These are phyloP conservation scores for Tolypocladium cylindrosporum DNA, from an alignment of 2,329 filamentous ascomycete genomes.

Conservation along the genomic window DNA sequence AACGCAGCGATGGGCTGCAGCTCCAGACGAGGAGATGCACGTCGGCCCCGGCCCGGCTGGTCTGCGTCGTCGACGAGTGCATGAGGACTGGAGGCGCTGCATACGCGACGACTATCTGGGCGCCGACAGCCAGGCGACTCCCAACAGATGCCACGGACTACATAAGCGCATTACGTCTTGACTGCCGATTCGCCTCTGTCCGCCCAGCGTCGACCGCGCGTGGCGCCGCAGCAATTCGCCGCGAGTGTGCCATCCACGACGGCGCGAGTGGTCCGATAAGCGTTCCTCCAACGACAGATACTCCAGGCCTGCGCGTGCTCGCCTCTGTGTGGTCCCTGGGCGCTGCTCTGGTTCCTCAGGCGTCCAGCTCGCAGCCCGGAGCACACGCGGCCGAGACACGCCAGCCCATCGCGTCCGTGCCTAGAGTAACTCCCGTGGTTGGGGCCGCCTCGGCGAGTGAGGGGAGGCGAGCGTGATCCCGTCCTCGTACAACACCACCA, in stretches of 20 bases:
- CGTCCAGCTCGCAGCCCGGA: background rate
- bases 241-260: background rate
- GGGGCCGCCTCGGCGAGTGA: background rate
- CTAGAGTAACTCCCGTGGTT: background rate
- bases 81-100: too few species aligned
- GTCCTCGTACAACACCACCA: background rate
- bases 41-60: background rate
- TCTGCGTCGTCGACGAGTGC: background rate
- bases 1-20: background rate
- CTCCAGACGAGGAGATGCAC: background rate
- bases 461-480: background rate
- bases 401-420: background rate
- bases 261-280: background rate
- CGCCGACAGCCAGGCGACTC: too few species aligned
- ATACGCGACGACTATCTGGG: too few species aligned
- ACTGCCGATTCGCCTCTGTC: slow-evolving; percentile 11
- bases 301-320: background rate
- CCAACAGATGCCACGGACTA: background rate
- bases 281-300: background rate
- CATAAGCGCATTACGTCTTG: slow-evolving; percentile 18
- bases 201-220: background rate
- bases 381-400: background rate
- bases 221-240: background rate
- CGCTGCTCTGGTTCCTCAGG: background rate
- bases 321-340: background rate